phyloP scores from a whole-genome alignment of 2,329 filamentous ascomycete genomes.

The Aspergillus candidus region DNA sequence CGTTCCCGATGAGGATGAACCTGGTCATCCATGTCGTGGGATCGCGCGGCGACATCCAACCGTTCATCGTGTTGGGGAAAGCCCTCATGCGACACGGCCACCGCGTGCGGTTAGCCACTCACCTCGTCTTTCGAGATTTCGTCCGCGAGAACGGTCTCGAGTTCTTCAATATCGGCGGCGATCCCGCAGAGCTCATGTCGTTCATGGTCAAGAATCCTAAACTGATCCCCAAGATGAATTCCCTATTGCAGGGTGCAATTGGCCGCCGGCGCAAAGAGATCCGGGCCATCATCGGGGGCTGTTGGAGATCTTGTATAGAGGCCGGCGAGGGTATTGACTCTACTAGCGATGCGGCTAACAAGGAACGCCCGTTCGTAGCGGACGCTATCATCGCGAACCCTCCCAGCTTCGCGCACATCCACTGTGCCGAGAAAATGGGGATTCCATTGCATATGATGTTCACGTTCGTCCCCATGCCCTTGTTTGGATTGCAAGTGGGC shows the following conservation, averaged over 20 bases:
- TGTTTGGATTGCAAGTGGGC: neutral
- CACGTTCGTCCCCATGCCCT: conserved; percentile 49
- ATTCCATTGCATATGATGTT: conserved; percentile 80
- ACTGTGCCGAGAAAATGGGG: conserved; percentile 70
- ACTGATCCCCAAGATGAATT: conserved; percentile 73
- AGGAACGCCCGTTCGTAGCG: conserved; percentile 63
- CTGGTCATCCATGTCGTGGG: conserved; percentile 70
- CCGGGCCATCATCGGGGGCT: conserved; percentile 68
- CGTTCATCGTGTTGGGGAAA: conserved; percentile 64
- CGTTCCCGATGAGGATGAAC: conserved; percentile 36
- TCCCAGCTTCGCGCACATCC: conserved; percentile 66
- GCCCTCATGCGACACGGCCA: conserved; percentile 62
- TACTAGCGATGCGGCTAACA: conserved; percentile 43
- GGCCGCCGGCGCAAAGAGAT: conserved; percentile 68
- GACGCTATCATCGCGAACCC: conserved; percentile 78
- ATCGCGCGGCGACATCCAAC: conserved; percentile 68
- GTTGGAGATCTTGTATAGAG: conserved; percentile 78
- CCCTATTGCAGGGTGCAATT: conserved; percentile 68
- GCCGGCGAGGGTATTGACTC: conserved; percentile 58
- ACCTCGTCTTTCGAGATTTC: conserved; percentile 60
- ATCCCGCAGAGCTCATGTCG: conserved; percentile 69
- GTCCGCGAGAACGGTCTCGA: conserved; percentile 66
- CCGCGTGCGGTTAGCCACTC: conserved; percentile 66
- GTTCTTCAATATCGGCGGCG: conserved; percentile 68
- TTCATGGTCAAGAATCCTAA: conserved; percentile 89